Base-by-base conservation (phyloP, 106 monocot species). In the Platanthera guangdongensis region DNA sequence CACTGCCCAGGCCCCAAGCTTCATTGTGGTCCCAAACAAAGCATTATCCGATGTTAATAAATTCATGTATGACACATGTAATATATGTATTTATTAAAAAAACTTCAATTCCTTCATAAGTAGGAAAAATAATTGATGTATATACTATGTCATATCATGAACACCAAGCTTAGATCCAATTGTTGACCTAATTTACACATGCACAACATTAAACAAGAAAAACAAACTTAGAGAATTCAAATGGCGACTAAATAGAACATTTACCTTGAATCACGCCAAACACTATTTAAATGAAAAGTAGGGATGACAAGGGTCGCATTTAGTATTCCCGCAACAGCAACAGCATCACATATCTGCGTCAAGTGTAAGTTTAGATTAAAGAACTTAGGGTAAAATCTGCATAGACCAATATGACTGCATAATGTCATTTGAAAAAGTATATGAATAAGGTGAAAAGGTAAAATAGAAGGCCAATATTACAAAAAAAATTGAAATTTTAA, bases 191-290 rank as follows among this genome's bases (percentile, higher is more conserved):
- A 8, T 63, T 7, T 22, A 32, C 1, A 65, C 32, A 12, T 11
- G 32, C 32, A 32, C n/a, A 63, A 8, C 65, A 65, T 65, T 60
- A 65, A 65, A 32, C 65, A 65, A 65, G 10, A 65, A 65, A 65
- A 7, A 12, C 65, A 3, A 65, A 11, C 8, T 32, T 11, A 60
- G 59, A 21, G 59, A 60, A 22, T 13, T 4, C 28, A 65, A 30
- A 65, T 32, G 25, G 3, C 39, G 0, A 39, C 39, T 3, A 65
- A 65, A 4, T 12, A 32, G 10, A 3, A 59, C 45, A 50, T 32
- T 79, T 75, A 94, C 97, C 97, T 97, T 71, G 91, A 83, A 81
- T 97, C 97, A 83, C 91, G 93, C 97, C 97, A 97, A 76, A 97
- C 97, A 77, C 97, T 97, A 73, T 97, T 97, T 48, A 97, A 78